Percentiles rank a stretch among this genome's conserved stretches.
phyloP scores from a whole-genome alignment of 116 monocot genomes.

The Papilionanthe hybrid region DNA sequence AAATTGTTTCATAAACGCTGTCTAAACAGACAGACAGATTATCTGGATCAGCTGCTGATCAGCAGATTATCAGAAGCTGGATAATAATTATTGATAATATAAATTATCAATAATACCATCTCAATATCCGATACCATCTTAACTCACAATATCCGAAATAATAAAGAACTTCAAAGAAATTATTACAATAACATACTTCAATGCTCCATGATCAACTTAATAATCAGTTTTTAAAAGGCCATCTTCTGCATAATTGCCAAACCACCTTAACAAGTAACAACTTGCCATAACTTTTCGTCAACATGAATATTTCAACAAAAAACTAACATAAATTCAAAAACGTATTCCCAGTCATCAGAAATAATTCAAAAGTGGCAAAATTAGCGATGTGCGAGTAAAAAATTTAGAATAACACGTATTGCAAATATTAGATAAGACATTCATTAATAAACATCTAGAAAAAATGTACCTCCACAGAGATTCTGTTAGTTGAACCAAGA shows the following conservation, averaged over 20 bases:
- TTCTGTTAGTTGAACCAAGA: slow-evolving; percentile 22
- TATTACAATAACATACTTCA: no score
- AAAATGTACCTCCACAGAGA: slow-evolving; percentile 33
- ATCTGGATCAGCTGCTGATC: no score
- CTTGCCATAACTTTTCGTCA: background rate
- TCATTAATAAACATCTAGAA: background rate
- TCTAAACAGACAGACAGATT: no score
- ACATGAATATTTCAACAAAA: background rate
- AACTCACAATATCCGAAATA: no score
- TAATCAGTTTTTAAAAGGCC: background rate
- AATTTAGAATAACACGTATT: background rate
- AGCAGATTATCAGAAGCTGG: no score
- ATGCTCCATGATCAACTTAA: background rate
- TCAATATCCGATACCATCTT: no score
- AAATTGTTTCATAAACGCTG: no score
- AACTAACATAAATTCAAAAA: background rate
- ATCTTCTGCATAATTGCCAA: background rate
- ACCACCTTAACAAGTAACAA: background rate
- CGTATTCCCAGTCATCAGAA: background rate
- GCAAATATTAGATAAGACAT: background rate
- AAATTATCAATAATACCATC: no score
- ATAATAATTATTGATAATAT: no score
- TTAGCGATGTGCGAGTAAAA: background rate
- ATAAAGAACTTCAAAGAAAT: no score
- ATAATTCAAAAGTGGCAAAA: background rate